phyloP scores from a whole-genome alignment of 2,329 filamentous ascomycete genomes.

The Alternaria sp. region DNA sequence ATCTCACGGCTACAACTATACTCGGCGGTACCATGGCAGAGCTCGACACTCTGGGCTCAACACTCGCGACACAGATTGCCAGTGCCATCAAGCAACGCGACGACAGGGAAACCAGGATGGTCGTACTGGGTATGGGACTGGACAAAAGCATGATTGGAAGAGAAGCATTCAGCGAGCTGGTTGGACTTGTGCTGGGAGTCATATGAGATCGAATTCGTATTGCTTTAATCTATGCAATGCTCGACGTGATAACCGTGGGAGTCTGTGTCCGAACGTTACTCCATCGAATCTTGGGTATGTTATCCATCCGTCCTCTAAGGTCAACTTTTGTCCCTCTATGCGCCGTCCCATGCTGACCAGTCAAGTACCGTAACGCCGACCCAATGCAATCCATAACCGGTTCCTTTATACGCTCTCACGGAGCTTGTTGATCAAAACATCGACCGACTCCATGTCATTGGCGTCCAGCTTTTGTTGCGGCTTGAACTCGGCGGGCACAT shows the following conservation, averaged over 20 bases:
- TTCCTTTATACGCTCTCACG: constrained; percentile 26
- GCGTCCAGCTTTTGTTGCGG: constrained; percentile 72
- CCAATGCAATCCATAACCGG: constrained; percentile 20
- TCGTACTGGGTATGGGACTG: constrained; percentile 66
- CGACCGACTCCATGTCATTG: constrained; percentile 83
- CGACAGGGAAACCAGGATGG: constrained; percentile 65
- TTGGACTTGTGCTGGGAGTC: constrained; percentile 50
- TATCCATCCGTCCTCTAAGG: background rate
- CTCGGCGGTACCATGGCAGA: constrained; percentile 81
- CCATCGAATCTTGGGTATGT: constrained; percentile 4
- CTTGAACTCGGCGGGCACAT: constrained; percentile 67
- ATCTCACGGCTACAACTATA: constrained; percentile 85
- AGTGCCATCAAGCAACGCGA: constrained; percentile 76
- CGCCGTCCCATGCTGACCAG: constrained; percentile 28
- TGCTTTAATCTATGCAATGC: background rate
- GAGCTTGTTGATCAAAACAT: constrained; percentile 73
- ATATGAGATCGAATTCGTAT: constrained; percentile 28
- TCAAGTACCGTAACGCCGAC: constrained; percentile 31
- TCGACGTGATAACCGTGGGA: background rate
- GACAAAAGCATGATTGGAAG: constrained; percentile 59
- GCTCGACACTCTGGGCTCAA: constrained; percentile 82
- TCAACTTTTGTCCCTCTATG: background rate
- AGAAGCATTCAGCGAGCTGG: constrained; percentile 52
- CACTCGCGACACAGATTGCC: constrained; percentile 88
- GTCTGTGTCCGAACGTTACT: background rate